phyloP scores from a whole-genome alignment of 2,329 filamentous ascomycete genomes.

The Aspergillus sp. region DNA sequence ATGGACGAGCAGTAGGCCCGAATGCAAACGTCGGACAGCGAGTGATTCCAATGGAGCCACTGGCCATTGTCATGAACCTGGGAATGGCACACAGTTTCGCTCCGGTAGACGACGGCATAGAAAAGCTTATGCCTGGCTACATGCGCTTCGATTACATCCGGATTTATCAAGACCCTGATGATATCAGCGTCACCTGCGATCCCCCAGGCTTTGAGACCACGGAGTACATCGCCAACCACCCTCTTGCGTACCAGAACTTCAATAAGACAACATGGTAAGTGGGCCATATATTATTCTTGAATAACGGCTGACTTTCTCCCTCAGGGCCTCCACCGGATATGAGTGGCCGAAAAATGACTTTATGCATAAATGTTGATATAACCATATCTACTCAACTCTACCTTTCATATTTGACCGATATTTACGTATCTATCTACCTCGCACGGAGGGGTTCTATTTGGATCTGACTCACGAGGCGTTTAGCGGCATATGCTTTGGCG shows the following conservation, averaged over 20 bases:
- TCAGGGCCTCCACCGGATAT: constrained; percentile 52
- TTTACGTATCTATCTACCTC: background rate
- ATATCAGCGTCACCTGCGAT: constrained; percentile 64
- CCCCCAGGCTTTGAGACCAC: constrained; percentile 67
- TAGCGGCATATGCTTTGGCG: constrained; percentile 2
- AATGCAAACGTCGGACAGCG: constrained; percentile 70
- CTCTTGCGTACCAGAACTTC: constrained; percentile 60
- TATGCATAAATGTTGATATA: constrained; percentile 51
- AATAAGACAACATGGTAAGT: constrained; percentile 65
- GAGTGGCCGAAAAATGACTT: constrained; percentile 62
- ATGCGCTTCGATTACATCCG: constrained; percentile 71
- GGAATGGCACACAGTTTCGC: constrained; percentile 70
- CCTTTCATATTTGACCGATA: background rate
- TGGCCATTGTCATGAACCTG: constrained; percentile 68
- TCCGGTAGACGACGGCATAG: constrained; percentile 59
- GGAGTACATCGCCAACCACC: constrained; percentile 63
- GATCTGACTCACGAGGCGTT: constrained; percentile 31
- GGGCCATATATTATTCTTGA: background rate
- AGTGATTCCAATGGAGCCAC: constrained; percentile 65
- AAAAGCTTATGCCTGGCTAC: constrained; percentile 58
- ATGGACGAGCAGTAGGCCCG: constrained; percentile 59
- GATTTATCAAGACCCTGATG: constrained; percentile 65
- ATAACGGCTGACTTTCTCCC: constrained; percentile 3
- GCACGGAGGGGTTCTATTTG: background rate
- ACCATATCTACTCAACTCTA: background rate